Evolutionary conservation across 169 alveolate species (phyloP).

Genomic region (Blepharisma undulans): DNA sequence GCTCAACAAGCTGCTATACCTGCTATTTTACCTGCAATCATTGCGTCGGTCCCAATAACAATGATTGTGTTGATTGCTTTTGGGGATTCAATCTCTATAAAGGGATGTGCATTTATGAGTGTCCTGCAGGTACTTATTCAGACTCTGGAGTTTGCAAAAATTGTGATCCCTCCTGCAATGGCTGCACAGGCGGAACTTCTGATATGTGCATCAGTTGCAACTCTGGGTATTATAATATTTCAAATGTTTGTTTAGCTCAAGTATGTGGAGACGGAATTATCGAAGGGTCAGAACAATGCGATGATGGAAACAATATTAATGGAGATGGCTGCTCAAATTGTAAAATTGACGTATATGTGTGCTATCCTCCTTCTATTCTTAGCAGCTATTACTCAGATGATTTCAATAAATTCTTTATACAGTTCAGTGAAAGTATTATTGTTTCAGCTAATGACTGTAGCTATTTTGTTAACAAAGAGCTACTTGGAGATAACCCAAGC

Average conservation of each 20-base stretch:
- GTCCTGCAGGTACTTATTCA: not conserved
- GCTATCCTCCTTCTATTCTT: not conserved
- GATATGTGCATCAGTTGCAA: not conserved
- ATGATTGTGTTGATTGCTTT: not conserved
- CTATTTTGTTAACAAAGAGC: not conserved
- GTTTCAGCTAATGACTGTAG: not conserved
- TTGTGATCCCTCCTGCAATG: not conserved
- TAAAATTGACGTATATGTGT: not conserved
- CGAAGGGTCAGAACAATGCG: not conserved
- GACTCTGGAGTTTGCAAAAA: not conserved
- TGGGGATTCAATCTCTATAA: not conserved
- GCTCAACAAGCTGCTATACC: not conserved
- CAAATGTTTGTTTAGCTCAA: not conserved
- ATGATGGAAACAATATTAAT: slow-evolving; percentile 1
- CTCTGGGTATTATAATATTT: not conserved
- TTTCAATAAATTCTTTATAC: not conserved
- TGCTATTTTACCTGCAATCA: not conserved
- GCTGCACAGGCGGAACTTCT: not conserved
- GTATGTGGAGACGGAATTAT: slow-evolving; percentile 21
- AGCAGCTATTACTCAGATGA: not conserved
- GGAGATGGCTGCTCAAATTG: slow-evolving; percentile 28
- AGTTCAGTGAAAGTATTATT: not conserved
- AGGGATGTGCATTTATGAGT: not conserved
- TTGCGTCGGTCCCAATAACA: not conserved
- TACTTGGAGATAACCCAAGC: not conserved